These are phyloP conservation scores for Mycosphaerella arachidis DNA, from an alignment of 2,329 filamentous ascomycete genomes.

Conservation along the genomic window DNA sequence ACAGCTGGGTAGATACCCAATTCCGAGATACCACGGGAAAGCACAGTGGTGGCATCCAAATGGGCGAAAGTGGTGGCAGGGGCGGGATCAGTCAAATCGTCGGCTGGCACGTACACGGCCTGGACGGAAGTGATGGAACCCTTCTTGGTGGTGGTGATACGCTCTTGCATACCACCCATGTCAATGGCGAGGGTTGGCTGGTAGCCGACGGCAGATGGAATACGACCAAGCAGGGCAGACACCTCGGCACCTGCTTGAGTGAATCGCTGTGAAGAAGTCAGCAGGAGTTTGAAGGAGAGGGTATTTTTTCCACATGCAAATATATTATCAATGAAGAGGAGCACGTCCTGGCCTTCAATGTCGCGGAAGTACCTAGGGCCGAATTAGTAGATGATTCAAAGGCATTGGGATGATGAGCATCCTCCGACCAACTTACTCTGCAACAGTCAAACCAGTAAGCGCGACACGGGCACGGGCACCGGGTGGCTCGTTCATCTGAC, in stretches of 20 bases:
- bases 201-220: conserved; percentile 99
- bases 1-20: conserved; percentile 99
- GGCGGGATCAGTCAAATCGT: conserved; percentile 99
- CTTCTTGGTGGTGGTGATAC: conserved; percentile 99
- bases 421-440: no score
- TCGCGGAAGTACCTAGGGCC: conserved; percentile 57
- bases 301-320: conserved; percentile 89
- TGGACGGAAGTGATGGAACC: conserved; percentile 99
- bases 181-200: conserved; percentile 97
- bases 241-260: conserved; percentile 99
- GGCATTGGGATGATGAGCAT: no score
- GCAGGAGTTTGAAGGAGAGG: conserved; percentile 35
- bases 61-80: conserved; percentile 99
- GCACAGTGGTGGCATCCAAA: conserved; percentile 99
- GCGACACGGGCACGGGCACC: conserved; percentile 99
- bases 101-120: conserved; percentile 99
- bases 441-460: conserved; percentile 77
- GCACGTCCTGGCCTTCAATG: conserved; percentile 84
- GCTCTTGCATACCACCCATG: conserved; percentile 99
- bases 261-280: conserved; percentile 79
- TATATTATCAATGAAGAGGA: conserved; percentile 99
- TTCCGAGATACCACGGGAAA: conserved; percentile 99
- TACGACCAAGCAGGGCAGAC: conserved; percentile 98
- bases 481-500: conserved; percentile 99
- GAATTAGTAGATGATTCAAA: no score